phyloP scores from a whole-genome alignment of 2,329 filamentous ascomycete species.

The Aspergillus aculeatus region DNA sequence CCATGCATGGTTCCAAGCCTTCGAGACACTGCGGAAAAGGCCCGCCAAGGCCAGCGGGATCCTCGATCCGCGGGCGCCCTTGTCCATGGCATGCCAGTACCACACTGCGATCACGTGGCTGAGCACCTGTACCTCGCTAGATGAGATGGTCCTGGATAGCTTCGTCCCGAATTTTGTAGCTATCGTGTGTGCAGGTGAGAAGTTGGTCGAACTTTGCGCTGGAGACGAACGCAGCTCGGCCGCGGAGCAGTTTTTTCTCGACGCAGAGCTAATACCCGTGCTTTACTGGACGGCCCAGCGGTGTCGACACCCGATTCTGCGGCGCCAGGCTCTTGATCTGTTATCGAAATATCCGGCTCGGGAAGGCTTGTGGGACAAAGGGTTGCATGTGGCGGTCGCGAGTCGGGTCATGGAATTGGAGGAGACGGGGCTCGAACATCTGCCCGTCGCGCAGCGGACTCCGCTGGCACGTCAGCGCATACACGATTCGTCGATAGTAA shows the following conservation, averaged over 20 bases:
- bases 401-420: background rate
- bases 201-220: background rate
- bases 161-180: background rate
- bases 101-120: background rate
- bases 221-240: background rate
- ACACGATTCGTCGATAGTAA: background rate
- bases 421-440: background rate
- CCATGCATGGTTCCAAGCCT: background rate
- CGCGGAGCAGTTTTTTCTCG: background rate
- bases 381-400: background rate
- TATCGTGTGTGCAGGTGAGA: background rate
- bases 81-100: background rate
- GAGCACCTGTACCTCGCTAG: background rate
- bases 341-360: background rate
- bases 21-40: background rate
- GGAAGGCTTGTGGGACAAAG: background rate
- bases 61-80: background rate
- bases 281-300: background rate
- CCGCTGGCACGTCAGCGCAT: background rate
- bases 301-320: background rate
- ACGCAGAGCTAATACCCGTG: background rate
- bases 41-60: background rate
- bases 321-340: background rate
- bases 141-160: background rate
- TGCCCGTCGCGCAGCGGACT: background rate